Base-by-base conservation (phyloP, 176 grass and related monocot species). In the Rhynchospora breviuscula region DNA sequence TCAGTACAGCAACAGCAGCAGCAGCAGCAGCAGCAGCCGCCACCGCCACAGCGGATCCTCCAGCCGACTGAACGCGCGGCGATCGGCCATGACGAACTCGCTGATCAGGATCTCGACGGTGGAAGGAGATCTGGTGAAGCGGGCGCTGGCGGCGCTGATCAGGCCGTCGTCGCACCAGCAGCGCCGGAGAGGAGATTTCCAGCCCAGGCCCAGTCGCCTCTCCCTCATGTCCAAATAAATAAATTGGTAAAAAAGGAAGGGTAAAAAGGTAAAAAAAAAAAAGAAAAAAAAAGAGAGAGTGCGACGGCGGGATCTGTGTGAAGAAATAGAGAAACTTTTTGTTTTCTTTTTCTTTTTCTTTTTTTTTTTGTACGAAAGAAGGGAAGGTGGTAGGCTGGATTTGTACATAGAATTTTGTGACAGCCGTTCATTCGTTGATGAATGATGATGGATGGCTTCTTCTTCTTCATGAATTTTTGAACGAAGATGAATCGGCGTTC, bases 61-160 rank as follows among this genome's bases (percentile, higher is more conserved):
- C 0, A 80, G 23, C 44, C 57, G 84, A n/a, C 84, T 86, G n/a
- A 66, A 86, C 22, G 77, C 73, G 7, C 15, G 84, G 22, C 59
- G 84, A 40, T 86, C 84, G 1, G 84, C 84, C 13, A 86, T 86
- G 84, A 86, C 73, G 10, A 86, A 86, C 59, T 86, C 84, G 3
- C 84, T 86, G 22, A 66, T 86, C 46, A 6, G 84, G 43, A 86
- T 79, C 15, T 63, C 59, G 6, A 70, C 84, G 1, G 84, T 86
- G 0, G 84, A 86, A 44, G 84, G 73, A 6, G 84, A 86, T 7
- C 59, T 86, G 6, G 84, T 86, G 7, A 86, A 86, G 72, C 84
- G 84, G 1, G 84, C 84, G 5, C 45, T 86, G 61, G 44, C 84
- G 0, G 84, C 84, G 25, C 40, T 86, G 25, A 79, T 86, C 75